These are phyloP conservation scores for Wallacemonas sp. DNA, from an alignment of 208 protist genomes.

Conservation along the genomic window DNA sequence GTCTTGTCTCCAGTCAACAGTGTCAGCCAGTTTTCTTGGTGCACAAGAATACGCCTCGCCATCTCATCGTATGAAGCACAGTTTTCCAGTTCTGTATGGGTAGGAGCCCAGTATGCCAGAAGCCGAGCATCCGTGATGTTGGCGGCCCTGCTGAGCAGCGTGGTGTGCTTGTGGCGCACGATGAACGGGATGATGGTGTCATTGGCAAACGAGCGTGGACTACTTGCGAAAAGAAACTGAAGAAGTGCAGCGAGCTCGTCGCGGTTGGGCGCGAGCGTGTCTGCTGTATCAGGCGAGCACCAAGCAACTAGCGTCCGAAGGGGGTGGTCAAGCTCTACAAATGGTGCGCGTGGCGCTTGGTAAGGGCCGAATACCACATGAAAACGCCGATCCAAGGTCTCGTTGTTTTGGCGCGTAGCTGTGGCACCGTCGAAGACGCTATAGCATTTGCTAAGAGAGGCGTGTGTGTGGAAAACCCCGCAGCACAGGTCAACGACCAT, in stretches of 20 bases:
- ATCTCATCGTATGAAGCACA: not conserved
- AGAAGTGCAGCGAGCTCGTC: slow-evolving; percentile 8
- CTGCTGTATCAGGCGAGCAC: not conserved
- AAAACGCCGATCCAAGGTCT: not conserved
- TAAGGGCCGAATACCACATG: slow-evolving; percentile 32
- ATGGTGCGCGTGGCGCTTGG: slow-evolving; percentile 32
- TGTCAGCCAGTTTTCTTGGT: slow-evolving; percentile 34
- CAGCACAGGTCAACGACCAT: slow-evolving; percentile 57
- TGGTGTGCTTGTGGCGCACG: slow-evolving; percentile 19
- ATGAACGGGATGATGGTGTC: slow-evolving; percentile 35
- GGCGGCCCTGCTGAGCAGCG: slow-evolving; percentile 28
- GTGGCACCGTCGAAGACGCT: slow-evolving; percentile 7
- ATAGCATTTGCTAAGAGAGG: not conserved
- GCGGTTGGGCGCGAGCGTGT: not conserved
- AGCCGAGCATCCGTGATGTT: slow-evolving; percentile 27
- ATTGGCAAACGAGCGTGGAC: slow-evolving; percentile 12
- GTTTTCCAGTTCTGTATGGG: not conserved
- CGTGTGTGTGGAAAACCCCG: slow-evolving; percentile 31
- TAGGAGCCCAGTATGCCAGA: not conserved
- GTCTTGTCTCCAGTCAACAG: slow-evolving; percentile 15
- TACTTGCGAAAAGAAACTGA: not conserved
- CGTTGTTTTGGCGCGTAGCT: not conserved
- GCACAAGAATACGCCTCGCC: not conserved
- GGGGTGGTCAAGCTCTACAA: slow-evolving; percentile 42
- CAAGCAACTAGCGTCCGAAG: slow-evolving; percentile 44